These are phyloP conservation scores for Fusarium ambrosium DNA, from an alignment of 2,329 filamentous ascomycete genomes.

Conservation along the genomic window DNA sequence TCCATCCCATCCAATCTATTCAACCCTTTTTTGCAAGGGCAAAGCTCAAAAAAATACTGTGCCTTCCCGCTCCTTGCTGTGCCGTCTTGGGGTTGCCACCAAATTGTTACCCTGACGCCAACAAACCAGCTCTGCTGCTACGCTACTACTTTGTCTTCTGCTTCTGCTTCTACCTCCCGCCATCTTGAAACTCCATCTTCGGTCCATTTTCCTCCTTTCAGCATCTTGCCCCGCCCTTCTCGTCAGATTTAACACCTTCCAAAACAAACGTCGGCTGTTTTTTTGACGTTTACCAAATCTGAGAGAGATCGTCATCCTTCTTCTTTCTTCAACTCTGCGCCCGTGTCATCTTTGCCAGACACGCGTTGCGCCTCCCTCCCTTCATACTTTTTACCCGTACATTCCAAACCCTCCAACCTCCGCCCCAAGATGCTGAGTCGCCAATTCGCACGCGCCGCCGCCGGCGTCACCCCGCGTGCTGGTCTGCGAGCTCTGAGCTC, in stretches of 20 bases:
- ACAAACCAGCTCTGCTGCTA: slow-evolving; percentile 44
- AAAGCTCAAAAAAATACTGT: slow-evolving; percentile 40
- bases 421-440: slow-evolving; percentile 62
- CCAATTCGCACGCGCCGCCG: slow-evolving; percentile 62
- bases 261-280: slow-evolving; percentile 31
- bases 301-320: slow-evolving; percentile 30
- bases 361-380: slow-evolving; percentile 28
- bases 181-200: slow-evolving; percentile 22
- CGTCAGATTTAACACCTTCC: slow-evolving; percentile 25
- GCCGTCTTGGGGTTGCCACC: slow-evolving; percentile 41
- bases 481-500: slow-evolving; percentile 70
- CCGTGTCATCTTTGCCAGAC: slow-evolving; percentile 36
- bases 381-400: slow-evolving; percentile 31
- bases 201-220: slow-evolving; percentile 35
- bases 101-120: slow-evolving; percentile 39
- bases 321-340: slow-evolving; percentile 11
- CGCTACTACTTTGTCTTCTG: slow-evolving; percentile 31
- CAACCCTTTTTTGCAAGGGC: slow-evolving; percentile 36
- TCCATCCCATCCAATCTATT: slow-evolving; percentile 39
- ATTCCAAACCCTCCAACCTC: slow-evolving; percentile 45
- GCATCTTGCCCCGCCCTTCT: slow-evolving; percentile 30
- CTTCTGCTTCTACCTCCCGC: slow-evolving; percentile 32
- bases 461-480: slow-evolving; percentile 59
- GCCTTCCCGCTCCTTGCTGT: slow-evolving; percentile 44
- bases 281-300: slow-evolving; percentile 33